A percentile compares a stretch with the other conserved stretches of the same genome.
These are phyloP conservation scores for Rhizopus microsporus DNA, from an alignment of 371 early-diverging fungal genomes.

Conservation along the genomic window DNA sequence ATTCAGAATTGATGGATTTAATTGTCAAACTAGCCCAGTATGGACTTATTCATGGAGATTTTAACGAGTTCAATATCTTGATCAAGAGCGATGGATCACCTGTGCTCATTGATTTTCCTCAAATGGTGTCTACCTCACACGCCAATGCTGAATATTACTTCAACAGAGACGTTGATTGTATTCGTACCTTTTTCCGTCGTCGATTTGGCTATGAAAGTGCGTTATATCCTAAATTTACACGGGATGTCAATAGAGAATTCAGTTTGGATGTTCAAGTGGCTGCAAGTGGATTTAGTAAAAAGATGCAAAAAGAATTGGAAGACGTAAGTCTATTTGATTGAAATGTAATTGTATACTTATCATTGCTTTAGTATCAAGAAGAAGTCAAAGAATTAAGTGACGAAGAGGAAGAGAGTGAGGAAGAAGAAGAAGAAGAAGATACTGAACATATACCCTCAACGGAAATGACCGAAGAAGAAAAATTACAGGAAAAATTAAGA, in stretches of 20 bases:
- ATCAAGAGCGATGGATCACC: constrained; percentile 83
- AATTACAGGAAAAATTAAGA: constrained; percentile 23
- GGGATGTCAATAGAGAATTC: constrained; percentile 83
- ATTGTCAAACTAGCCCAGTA: constrained; percentile 94
- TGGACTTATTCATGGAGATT: constrained; percentile 99
- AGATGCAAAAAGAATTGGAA: constrained; percentile 89
- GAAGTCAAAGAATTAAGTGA: constrained; percentile 49
- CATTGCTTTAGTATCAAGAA: constrained; percentile 40
- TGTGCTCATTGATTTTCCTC: constrained; percentile 99
- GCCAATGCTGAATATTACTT: constrained; percentile 95
- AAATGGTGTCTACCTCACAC: constrained; percentile 98
- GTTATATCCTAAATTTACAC: constrained; percentile 86
- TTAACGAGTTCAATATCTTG: constrained; percentile 99
- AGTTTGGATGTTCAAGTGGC: constrained; percentile 93
- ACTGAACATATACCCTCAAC: constrained; percentile 28
- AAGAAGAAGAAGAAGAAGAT: constrained; percentile 36
- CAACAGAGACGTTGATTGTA: constrained; percentile 98
- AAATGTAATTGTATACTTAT: not conserved
- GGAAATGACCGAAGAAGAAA: constrained; percentile 34
- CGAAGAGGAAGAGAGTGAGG: constrained; percentile 30
- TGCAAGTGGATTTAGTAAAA: constrained; percentile 92
- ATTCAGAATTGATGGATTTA: constrained; percentile 91
- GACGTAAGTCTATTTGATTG: constrained; percentile 40
- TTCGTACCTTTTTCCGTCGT: constrained; percentile 90
- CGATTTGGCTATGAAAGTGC: constrained; percentile 89